Evolutionary conservation across 2,329 filamentous ascomycete genomes (phyloP).

Genomic region (Cordyceps fumosorosea): DNA sequence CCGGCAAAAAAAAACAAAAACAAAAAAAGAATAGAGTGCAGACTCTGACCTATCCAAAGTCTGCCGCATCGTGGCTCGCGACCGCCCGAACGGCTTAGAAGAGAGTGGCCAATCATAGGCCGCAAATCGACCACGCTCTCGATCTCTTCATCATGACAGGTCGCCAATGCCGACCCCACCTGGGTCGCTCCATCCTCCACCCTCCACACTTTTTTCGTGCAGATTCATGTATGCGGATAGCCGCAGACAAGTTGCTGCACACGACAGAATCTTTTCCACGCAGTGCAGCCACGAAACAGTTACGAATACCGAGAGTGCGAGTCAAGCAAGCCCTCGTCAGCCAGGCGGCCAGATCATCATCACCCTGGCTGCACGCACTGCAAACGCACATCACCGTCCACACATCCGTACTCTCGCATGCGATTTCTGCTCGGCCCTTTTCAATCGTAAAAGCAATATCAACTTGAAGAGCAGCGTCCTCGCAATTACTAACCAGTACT

Average conservation of each 20-base stretch:
- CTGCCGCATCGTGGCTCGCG: not conserved
- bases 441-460: no score
- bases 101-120: constrained; percentile 9
- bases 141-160: constrained; percentile 9
- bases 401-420: no score
- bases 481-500: no score
- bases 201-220: not conserved
- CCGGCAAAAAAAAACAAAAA: no score
- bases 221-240: not conserved
- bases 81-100: not conserved
- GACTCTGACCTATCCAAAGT: not conserved
- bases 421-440: no score
- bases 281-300: no score
- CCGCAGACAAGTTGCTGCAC: not conserved
- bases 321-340: no score
- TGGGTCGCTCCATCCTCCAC: not conserved
- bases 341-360: no score
- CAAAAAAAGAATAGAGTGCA: not conserved
- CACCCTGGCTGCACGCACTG: no score
- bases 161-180: not conserved
- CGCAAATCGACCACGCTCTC: constrained; percentile 6
- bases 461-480: not conserved
- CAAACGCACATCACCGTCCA: no score
- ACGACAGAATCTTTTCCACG: no score
- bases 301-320: no score